Evolutionary conservation across 306 rosid genomes (phyloP), one percentile per base, ranked within the genome.

Genomic region (Carpinus fangiana): DNA sequence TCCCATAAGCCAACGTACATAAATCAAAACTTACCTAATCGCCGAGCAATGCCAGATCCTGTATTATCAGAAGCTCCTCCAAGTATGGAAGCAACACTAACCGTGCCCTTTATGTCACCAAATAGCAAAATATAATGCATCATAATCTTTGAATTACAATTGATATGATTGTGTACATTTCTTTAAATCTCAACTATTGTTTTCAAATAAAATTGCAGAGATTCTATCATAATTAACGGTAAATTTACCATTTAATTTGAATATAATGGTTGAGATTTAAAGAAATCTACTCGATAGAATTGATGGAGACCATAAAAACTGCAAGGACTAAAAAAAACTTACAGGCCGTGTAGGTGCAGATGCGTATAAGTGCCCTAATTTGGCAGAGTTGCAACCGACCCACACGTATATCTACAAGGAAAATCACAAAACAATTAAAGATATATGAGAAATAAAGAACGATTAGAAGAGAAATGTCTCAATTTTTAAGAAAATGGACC

Each of bases 61-160:
- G 94, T 89, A 80, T 90, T 93, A 88, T 95, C 97, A 80, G 91
- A 93, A 69, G 84, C 76, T 68, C 96, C 98, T n/a, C 97, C 98
- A 57, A 90, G 94, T 79, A 95, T 79, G 76, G 94, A 87, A 78
- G 96, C 88, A 31, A 88, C 89, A 82, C 91, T 89, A 45, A 83
- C 97, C 23, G 70, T 72, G 76, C 88, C 84, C 84, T 84, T 84
- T 70, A 23, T 17, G 72, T 48, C 61, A 60, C 67, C 66, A 54
- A 41, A 81, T 14, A 23, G 34, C 75, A 17, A 62, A 12, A 53
- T 57, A 66, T 21, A 71, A 65, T 38, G 23, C 65, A 54, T 9
- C 65, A 48, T 9, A 41, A 36, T 26, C 55, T 76, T 18, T 7
- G 12, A 76, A 12, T 43, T 53, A 18, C 3, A 55, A 54, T 20